Conservation (phyloP, 2,329 filamentous ascomycete species). For the Arthrinium phaeospermum region DNA sequence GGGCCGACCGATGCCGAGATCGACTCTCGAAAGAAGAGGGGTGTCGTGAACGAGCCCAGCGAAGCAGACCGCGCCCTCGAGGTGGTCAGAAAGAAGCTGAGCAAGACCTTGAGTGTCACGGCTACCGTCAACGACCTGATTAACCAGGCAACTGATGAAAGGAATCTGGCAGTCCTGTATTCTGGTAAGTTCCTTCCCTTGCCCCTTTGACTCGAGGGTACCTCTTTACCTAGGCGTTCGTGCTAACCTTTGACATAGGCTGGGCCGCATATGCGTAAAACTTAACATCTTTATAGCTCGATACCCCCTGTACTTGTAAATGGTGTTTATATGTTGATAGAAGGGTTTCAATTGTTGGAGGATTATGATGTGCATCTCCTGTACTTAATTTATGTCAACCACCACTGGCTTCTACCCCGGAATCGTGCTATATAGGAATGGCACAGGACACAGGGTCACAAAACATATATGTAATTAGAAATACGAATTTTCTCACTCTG, state of each 20-base stretch:
- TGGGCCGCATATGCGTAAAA: constrained; percentile 49
- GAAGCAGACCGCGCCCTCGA: constrained; percentile 92
- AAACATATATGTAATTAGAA: neutral
- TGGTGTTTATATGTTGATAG: neutral
- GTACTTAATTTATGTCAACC: neutral
- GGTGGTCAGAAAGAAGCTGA: constrained; percentile 94
- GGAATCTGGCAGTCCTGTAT: constrained; percentile 89
- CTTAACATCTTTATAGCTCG: neutral
- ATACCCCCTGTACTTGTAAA: constrained; percentile 1
- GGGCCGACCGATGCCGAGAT: constrained; percentile 46
- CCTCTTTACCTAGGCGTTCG: constrained; percentile 26
- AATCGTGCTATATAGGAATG: neutral
- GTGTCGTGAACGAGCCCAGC: constrained; percentile 59
- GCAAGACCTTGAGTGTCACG: constrained; percentile 89
- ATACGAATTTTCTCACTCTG: neutral
- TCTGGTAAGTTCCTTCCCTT: constrained; percentile 64
- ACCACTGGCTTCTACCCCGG: neutral
- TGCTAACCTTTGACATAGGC: constrained; percentile 35
- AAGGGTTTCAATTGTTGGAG: neutral
- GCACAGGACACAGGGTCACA: neutral
- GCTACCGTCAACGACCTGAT: constrained; percentile 98
- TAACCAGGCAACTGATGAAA: constrained; percentile 91
- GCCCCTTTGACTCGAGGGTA: neutral
- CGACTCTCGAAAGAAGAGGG: constrained; percentile 46
- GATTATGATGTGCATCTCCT: neutral